Conservation (phyloP, 2,329 filamentous ascomycete genomes). For the Talaromyces funiculosus region DNA sequence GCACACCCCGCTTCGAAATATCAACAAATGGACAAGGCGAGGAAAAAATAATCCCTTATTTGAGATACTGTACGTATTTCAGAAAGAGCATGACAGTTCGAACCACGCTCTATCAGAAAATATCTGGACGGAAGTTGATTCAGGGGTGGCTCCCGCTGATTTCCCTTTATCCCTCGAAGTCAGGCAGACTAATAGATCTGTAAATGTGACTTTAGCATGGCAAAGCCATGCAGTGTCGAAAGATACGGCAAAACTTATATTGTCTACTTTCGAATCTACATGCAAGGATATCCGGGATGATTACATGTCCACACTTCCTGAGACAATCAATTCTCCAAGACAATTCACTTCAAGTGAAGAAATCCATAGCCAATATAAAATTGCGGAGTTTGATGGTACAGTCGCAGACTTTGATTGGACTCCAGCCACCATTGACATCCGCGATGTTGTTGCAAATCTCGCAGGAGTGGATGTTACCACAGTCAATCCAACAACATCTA, state of each 20-base stretch:
- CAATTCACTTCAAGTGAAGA: background rate
- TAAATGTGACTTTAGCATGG: slow-evolving; percentile 57
- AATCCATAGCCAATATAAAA: background rate
- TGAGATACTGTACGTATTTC: slow-evolving; percentile 77
- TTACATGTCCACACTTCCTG: slow-evolving; percentile 15
- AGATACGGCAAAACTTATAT: slow-evolving; percentile 32
- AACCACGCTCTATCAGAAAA: slow-evolving; percentile 21
- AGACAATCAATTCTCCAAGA: background rate
- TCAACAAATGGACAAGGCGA: slow-evolving; percentile 69
- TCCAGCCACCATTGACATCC: slow-evolving; percentile 47
- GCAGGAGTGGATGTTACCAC: slow-evolving; percentile 48
- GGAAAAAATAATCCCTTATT: slow-evolving; percentile 59
- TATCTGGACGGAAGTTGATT: slow-evolving; percentile 53
- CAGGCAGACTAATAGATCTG: slow-evolving; percentile 46
- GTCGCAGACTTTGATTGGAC: slow-evolving; percentile 56
- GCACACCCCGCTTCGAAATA: slow-evolving; percentile 69
- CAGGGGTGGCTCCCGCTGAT: slow-evolving; percentile 48
- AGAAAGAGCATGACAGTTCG: slow-evolving; percentile 43
- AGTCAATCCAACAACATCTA: slow-evolving; percentile 56
- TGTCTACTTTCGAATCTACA: slow-evolving; percentile 39
- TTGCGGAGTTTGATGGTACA: background rate
- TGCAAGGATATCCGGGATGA: slow-evolving; percentile 33
- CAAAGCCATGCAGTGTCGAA: slow-evolving; percentile 43
- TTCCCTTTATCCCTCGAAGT: slow-evolving; percentile 76
- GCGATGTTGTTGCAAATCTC: slow-evolving; percentile 58